These are phyloP conservation scores for Citrus mangshanensis DNA, from an alignment of 345 rosid genomes.

Conservation along the genomic window DNA sequence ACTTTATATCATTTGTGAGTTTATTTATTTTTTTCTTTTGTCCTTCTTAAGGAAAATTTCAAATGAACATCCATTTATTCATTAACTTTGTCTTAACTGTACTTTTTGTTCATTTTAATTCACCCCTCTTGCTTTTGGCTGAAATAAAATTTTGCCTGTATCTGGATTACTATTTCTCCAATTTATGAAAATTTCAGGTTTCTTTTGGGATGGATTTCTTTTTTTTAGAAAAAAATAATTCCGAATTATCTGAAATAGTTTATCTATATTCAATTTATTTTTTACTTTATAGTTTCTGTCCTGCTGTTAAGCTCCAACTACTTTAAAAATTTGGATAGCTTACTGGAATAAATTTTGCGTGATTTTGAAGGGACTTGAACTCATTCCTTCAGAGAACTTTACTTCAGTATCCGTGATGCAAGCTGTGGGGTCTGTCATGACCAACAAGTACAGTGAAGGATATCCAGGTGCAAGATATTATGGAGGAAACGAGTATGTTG, in stretches of 20 bases:
- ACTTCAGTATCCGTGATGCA: constrained; percentile 98
- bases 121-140: background rate
- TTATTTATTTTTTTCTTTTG: background rate
- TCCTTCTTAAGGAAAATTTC: background rate
- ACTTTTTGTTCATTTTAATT: background rate
- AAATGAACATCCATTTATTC: background rate
- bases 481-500: constrained; percentile 96
- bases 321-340: background rate
- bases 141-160: background rate
- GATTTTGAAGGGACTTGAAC: constrained; percentile 81
- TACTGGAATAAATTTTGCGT: constrained; percentile 11
- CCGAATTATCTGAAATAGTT: background rate
- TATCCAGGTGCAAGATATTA: constrained; percentile 99
- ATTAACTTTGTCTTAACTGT: background rate
- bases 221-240: background rate
- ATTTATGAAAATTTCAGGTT: background rate
- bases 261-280: no score
- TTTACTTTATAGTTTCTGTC: background rate
- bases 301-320: background rate
- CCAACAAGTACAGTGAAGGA: constrained; percentile 99
- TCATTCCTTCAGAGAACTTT: constrained; percentile 98
- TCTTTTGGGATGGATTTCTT: background rate
- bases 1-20: background rate
- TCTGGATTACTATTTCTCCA: background rate
- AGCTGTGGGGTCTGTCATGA: constrained; percentile 99